Evolutionary conservation across 2,329 filamentous ascomycete genomes (phyloP).

Genomic region (Epichloe scottii): DNA sequence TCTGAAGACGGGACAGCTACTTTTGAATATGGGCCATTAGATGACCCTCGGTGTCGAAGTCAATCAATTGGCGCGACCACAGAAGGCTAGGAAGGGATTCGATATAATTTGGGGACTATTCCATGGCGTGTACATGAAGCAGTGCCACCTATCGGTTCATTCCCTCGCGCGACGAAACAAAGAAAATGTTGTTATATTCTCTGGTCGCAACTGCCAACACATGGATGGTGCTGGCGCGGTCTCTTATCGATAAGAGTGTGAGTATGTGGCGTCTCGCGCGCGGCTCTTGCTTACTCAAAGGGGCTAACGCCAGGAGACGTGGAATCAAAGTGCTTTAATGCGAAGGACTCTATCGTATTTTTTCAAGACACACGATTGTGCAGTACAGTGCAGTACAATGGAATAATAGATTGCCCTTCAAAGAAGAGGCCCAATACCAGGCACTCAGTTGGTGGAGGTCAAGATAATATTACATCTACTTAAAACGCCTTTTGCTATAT

Average conservation of each 20-base stretch:
- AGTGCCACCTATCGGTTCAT: background rate
- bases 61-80: background rate
- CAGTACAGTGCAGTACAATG: no score
- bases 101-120: background rate
- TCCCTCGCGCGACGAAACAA: background rate
- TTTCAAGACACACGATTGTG: no score
- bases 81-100: background rate
- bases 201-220: background rate
- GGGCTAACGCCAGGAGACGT: background rate
- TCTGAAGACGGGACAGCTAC: background rate
- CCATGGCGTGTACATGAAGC: background rate
- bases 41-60: background rate
- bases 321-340: no score
- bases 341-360: no score
- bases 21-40: background rate
- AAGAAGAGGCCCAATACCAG: background rate
- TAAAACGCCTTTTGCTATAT: background rate
- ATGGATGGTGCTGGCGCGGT: background rate
- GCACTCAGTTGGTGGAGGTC: background rate
- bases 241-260: background rate
- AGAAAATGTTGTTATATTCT: background rate
- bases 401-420: no score
- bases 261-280: background rate
- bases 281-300: background rate
- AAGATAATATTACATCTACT: background rate